Evolutionary conservation across 768 basidiomycete species (phyloP), one percentile per base, ranked within the genome.

Genomic region (Tricholoma bakamatsutake): DNA sequence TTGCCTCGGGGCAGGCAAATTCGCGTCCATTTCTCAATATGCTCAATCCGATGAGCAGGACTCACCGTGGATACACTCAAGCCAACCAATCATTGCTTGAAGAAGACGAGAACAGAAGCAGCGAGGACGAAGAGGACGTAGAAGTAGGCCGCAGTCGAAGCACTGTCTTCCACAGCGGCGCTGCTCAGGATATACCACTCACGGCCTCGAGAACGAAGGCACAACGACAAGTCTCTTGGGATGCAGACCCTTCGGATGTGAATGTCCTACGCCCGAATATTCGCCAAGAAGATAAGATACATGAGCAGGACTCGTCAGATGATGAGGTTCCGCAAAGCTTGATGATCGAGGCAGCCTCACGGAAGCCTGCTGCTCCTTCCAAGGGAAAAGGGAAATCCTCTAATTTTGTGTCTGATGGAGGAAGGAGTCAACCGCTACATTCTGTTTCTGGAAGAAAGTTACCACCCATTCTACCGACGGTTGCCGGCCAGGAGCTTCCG

Each of bases 251-350:
- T 52, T 79, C 82, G 52, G 80, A 83, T 65, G 76, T 80, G 77
- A 79, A 73, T 61, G 64, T 75, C 7, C 70, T 89, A 48, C 83
- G 81, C 57, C 88, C 88, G 50, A 90, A 89, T 69, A 86, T 85
- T 61, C 86, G 81, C 62, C 75, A 78, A 61, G 80, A 85, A 64
- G 87, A 88, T 69, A 76, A 71, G 65, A 73, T 76, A 27, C 77
- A 84, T 56, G 77, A 78, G 53, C 73, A 78, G 48, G 84, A 88
- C 50, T 78, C 79, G 28, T 88, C 86, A 7, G 90, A 93, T 61
- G 90, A 88, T 54, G 91, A 93, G 67, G 89, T 88, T 2, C 91
- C 91, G 0, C 85, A 88, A 65, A 88, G 87, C 66, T 87, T 93
- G 63, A 87, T 91, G 81, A 85, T 93, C 61, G 90, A 93, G 69